Evolutionary conservation across 495 filamentous ascomycete species (phyloP).

Genomic region (Lasiosphaeria miniovina): DNA sequence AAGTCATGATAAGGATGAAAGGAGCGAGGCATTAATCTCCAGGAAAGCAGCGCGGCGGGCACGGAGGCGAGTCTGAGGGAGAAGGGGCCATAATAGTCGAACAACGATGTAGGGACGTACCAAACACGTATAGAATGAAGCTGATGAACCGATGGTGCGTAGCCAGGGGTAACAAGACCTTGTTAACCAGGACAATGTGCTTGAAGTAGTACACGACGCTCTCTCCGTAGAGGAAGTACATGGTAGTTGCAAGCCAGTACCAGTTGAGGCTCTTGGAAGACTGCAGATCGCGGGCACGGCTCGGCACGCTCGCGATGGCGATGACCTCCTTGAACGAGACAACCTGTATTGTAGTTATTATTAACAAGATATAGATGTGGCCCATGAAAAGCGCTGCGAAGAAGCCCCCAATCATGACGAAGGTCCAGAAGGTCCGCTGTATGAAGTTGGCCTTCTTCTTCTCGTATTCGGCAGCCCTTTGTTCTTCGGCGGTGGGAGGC

Average conservation of each 20-base stretch:
- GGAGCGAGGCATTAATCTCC: no score
- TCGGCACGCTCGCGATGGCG: conserved; percentile 92
- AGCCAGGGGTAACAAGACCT: conserved; percentile 84
- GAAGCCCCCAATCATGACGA: conserved; percentile 94
- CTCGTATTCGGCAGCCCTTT: conserved; percentile 69
- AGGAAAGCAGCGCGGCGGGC: background rate
- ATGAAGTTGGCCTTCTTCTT: conserved; percentile 99
- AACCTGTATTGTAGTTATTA: conserved; percentile 91
- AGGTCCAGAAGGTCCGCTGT: conserved; percentile 94
- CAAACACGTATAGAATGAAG: conserved; percentile 95
- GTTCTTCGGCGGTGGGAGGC: conserved; percentile 22
- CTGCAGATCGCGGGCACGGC: conserved; percentile 80
- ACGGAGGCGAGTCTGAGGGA: background rate
- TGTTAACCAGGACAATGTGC: conserved; percentile 93
- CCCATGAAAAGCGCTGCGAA: conserved; percentile 89
- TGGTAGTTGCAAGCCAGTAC: conserved; percentile 97
- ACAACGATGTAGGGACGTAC: conserved; percentile 46
- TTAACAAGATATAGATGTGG: conserved; percentile 92
- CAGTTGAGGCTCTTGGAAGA: conserved; percentile 97
- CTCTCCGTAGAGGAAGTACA: conserved; percentile 99
- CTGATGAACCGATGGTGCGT: conserved; percentile 99
- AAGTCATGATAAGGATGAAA: background rate
- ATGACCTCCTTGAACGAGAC: conserved; percentile 99
- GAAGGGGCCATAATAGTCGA: background rate
- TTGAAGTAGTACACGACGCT: conserved; percentile 99